Conservation (phyloP, 129 eudicot species). For the Mikania micrantha region DNA sequence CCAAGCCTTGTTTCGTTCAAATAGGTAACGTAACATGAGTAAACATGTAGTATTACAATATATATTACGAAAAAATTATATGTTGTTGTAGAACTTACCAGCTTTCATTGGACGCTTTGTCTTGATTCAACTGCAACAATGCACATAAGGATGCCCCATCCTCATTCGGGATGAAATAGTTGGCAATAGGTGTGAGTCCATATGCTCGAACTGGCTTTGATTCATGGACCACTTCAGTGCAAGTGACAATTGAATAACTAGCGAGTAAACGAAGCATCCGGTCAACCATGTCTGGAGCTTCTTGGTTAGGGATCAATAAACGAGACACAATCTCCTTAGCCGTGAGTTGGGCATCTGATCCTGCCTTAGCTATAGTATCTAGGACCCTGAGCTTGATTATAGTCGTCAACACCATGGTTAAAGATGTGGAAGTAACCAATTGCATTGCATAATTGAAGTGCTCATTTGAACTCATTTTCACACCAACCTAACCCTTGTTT, state of each 20-base stretch:
- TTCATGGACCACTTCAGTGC: not conserved
- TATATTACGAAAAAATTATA: too few species aligned
- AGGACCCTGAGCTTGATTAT: slow-evolving; percentile 14
- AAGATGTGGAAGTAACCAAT: not conserved
- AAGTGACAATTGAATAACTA: slow-evolving; percentile 16
- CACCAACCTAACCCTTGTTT: slow-evolving; percentile 27
- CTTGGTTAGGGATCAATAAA: slow-evolving; percentile 6
- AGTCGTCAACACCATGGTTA: slow-evolving; percentile 7
- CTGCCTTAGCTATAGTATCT: slow-evolving; percentile 13
- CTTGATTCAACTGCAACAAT: slow-evolving; percentile 12
- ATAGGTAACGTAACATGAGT: too few species aligned
- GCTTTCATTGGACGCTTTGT: slow-evolving; percentile 24
- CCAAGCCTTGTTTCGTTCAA: too few species aligned
- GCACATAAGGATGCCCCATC: not conserved
- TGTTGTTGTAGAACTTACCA: too few species aligned
- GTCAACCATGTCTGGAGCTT: slow-evolving; percentile 21
- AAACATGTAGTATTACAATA: too few species aligned
- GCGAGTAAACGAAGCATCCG: slow-evolving; percentile 24
- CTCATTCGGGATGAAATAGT: slow-evolving; percentile 16
- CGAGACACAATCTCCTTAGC: slow-evolving; percentile 9
- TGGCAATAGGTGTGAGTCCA: slow-evolving; percentile 13
- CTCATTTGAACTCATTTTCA: slow-evolving; percentile 9
- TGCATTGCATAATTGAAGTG: slow-evolving; percentile 13
- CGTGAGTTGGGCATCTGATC: slow-evolving; percentile 16
- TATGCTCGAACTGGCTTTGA: not conserved